Evolutionary conservation across 805 yeast genomes (phyloP), one percentile per base, ranked within the genome.

Genomic region (Starmera quercuum): DNA sequence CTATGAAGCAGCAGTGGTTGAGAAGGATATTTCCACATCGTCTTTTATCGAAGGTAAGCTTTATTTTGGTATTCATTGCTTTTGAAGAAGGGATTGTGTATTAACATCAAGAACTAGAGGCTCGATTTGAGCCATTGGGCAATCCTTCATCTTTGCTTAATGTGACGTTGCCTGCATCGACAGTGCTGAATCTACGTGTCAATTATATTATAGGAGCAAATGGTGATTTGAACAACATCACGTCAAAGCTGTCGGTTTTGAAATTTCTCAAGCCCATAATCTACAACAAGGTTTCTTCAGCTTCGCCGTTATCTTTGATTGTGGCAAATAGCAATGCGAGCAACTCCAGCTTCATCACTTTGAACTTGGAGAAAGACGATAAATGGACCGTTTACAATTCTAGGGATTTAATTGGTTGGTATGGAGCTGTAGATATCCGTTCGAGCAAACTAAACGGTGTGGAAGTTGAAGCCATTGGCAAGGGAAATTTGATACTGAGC

Each of bases 401-500:
- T 0, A 41, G 37, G 7, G 26, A 36, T 25, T 13, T 47, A 2
- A 34, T 35, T 9, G 49, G 42, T 1, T 47, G 52, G 47, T 47
- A 39, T 33, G 52, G 52, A 7, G 15, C 23, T 10, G n/a, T 46
- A 11, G 22, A 33, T 8, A 9, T 46, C 12, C 15, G 41, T 15
- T 18, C 20, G n/a, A 12, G 19, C 11, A 24, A 24, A 13, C 6
- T 24, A 9, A 31, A 24, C 5, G 12, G 40, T 19, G 27, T 41
- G 11, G 28, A 28, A 7, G 20, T 42, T 10, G 13, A 11, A 8
- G 24, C 39, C 7, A 18, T 17, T 6, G 59, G 54, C 1, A 37
- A 41, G n/a, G 56, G 60, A 2, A 42, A 52, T 12, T 22, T 59
- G 12, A 53, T 58, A 12, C 34, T 60, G 8, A 47, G 41, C n/a